phyloP scores from a whole-genome alignment of 805 yeast species.

The Saturnispora besseyi region DNA sequence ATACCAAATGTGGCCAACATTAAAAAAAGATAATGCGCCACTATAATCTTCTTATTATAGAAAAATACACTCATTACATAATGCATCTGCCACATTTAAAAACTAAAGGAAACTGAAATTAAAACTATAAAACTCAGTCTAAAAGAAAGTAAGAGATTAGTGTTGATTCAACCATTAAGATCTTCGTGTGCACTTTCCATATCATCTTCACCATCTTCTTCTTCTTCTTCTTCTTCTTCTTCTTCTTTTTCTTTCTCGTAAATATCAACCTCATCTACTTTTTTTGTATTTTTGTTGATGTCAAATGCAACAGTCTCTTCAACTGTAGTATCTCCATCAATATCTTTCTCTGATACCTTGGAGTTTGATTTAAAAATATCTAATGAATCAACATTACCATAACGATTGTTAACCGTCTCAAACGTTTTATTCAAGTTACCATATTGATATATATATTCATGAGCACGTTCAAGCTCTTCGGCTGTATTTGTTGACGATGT shows the following conservation, averaged over 20 bases:
- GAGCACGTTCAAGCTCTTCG: conserved; percentile 13
- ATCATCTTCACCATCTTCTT: too few relatives aligned
- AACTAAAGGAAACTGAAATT: neutral
- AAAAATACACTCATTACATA: neutral
- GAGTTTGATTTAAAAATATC: conserved; percentile 5
- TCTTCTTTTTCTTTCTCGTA: too few relatives aligned
- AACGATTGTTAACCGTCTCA: conserved; percentile 15
- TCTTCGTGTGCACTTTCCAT: too few relatives aligned
- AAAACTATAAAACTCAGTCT: neutral
- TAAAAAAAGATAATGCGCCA: too few relatives aligned
- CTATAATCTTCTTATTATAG: too few relatives aligned
- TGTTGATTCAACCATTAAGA: neutral
- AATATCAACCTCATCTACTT: neutral
- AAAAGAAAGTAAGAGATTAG: neutral
- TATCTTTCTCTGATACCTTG: neutral
- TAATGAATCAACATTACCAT: conserved; percentile 17
- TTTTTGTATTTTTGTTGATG: neutral
- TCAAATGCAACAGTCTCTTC: neutral
- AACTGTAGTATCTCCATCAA: neutral
- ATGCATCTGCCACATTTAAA: neutral
- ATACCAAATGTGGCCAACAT: too few relatives aligned
- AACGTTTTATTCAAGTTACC: conserved; percentile 16
- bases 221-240: too few relatives aligned
- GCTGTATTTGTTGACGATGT: conserved; percentile 9
- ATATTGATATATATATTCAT: conserved; percentile 12